These are phyloP conservation scores for Pythium volutum DNA, from an alignment of 352 stramenopile species.

Conservation along the genomic window DNA sequence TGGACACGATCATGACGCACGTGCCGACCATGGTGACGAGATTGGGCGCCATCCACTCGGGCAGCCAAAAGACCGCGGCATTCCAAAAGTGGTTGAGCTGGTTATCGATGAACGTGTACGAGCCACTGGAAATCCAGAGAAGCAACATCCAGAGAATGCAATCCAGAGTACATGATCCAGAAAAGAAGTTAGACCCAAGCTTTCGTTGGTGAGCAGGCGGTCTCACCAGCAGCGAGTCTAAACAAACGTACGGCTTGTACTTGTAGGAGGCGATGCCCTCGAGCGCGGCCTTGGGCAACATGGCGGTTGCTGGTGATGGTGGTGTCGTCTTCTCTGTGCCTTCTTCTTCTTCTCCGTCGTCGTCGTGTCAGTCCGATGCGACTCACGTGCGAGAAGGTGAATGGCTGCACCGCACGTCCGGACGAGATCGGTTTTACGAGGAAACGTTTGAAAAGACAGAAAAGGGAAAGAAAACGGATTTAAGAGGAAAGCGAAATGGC, in stretches of 20 bases:
- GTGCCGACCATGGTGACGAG: constrained; percentile 90
- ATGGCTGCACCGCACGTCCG: constrained; percentile 8
- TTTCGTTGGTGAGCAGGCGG: neutral
- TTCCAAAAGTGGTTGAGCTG: constrained; percentile 88
- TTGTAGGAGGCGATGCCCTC: constrained; percentile 85
- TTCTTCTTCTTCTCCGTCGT: neutral
- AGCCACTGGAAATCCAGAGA: constrained; percentile 38
- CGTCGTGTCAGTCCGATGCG: neutral
- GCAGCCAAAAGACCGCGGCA: constrained; percentile 75
- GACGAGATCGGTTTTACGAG: constrained; percentile 1
- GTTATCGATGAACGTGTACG: constrained; percentile 88
- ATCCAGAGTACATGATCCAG: too few relatives aligned
- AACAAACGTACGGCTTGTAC: constrained; percentile 72
- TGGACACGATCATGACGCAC: constrained; percentile 70
- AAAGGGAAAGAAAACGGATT: constrained; percentile 3
- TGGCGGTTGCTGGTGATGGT: constrained; percentile 23
- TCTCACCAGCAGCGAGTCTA: neutral
- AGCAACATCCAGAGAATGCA: neutral
- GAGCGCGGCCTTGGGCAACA: constrained; percentile 74
- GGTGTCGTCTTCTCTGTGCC: neutral
- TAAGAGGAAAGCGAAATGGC: neutral
- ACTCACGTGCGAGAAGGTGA: constrained; percentile 5
- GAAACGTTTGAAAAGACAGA: neutral
- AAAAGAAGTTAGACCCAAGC: neutral
- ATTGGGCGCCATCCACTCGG: constrained; percentile 90